phyloP scores from a whole-genome alignment of 1,284 basidiomycete genomes.

The Gymnopus androsaceus region DNA sequence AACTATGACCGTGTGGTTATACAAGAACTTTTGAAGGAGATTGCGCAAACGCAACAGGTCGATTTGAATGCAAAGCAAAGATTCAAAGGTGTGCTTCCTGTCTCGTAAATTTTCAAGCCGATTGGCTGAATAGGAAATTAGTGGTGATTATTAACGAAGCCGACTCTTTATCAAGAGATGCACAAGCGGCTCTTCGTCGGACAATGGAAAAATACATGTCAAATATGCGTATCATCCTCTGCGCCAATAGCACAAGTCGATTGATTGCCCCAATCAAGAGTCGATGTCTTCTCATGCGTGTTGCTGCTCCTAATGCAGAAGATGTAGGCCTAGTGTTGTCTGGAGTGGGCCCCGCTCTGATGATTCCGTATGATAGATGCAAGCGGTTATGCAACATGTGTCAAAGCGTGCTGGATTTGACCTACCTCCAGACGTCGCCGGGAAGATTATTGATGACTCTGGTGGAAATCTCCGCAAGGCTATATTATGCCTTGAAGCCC shows the following conservation, averaged over 20 bases:
- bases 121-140: slow-evolving; percentile 32
- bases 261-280: slow-evolving; percentile 97
- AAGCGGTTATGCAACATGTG: slow-evolving; percentile 77
- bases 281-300: slow-evolving; percentile 91
- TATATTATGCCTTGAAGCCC: slow-evolving; percentile 90
- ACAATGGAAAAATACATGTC: slow-evolving; percentile 99
- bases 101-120: neutral
- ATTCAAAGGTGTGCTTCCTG: slow-evolving; percentile 79
- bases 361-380: slow-evolving; percentile 59
- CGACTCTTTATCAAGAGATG: slow-evolving; percentile 91
- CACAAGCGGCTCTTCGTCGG: slow-evolving; percentile 93
- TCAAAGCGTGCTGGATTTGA: slow-evolving; percentile 83
- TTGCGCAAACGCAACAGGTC: slow-evolving; percentile 98
- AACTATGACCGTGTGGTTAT: slow-evolving; percentile 96
- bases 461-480: slow-evolving; percentile 95
- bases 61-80: slow-evolving; percentile 93
- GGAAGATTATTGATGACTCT: slow-evolving; percentile 79
- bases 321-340: slow-evolving; percentile 57
- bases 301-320: slow-evolving; percentile 81
- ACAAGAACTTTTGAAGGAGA: slow-evolving; percentile 97
- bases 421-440: slow-evolving; percentile 74
- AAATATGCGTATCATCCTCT: slow-evolving; percentile 95
- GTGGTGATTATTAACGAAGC: slow-evolving; percentile 99
- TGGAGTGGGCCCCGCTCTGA: slow-evolving; percentile 7
- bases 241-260: slow-evolving; percentile 95